Base-by-base conservation (phyloP, 2,329 filamentous ascomycete species). In the Parastagonospora avenae region DNA sequence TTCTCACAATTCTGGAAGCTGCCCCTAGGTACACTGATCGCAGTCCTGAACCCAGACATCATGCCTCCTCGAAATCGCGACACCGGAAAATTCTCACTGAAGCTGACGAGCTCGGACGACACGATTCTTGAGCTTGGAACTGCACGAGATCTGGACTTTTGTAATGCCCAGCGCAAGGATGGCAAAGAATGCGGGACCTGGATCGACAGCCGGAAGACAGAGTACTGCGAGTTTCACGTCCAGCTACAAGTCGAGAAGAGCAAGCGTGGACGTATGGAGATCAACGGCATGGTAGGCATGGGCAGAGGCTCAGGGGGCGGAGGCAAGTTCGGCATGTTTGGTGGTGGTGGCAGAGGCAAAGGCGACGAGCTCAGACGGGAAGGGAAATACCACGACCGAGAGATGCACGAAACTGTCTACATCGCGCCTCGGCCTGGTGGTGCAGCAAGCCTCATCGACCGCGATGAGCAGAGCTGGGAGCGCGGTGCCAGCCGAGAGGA, bases 1-100 rank as follows among this genome's bases (percentile, higher is more conserved):
- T 97, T 97, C 64, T 88, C 90, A 12, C 86, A 90, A 47, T 99
- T 94, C 77, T 97, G 93, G 88, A 96, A 96, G 69, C 79, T 97
- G n/a, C 87, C 87, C 0, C 84, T 91, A 2, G 94, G 94, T n/a
- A 97, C 92, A 0, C 83, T 97, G 1, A 80, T 99, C 48, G 94
- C 93, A 4, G 90, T 99, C 24, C 80, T 99, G 28, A 99, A 99
- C 67, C 94, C 94, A 1, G 86, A 81, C 14, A 88, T 97, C 62
- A 90, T 99, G 86, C 91, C 93, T 2, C 93, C 93, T 0, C 89
- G 89, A 0, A 86, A 86, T 53, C 80, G 85, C 12, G 90, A 92
- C 56, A 93, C 89, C 0, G 92, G 92, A 24, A 85, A 86, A 29
- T 99, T 97, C 75, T 91, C 87, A 42, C 80, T 99, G 4, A 89